phyloP scores from a whole-genome alignment of 257 asterid genomes.

The Solanum infundibuliforme region DNA sequence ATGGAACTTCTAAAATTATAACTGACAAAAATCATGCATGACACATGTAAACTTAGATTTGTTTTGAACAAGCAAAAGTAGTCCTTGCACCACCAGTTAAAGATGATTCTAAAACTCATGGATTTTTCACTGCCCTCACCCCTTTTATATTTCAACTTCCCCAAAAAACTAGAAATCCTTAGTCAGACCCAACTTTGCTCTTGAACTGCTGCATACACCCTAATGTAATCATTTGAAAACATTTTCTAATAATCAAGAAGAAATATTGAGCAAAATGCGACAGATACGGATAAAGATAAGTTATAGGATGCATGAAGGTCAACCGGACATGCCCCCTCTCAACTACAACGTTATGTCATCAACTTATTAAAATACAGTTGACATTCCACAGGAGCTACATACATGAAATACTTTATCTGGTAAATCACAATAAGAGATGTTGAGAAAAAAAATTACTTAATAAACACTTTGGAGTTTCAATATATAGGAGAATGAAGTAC shows the following conservation, averaged over 20 bases:
- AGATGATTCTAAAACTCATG: background rate
- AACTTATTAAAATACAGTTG: background rate
- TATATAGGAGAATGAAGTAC: slow-evolving; percentile 3
- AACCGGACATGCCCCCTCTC: background rate
- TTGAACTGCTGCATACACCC: background rate
- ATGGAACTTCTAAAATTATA: background rate
- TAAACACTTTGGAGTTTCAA: background rate
- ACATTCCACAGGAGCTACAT: background rate
- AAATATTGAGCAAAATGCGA: background rate
- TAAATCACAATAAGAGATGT: background rate
- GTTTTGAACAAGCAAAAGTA: background rate
- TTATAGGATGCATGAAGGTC: background rate
- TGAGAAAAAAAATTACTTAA: background rate
- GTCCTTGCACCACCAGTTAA: background rate
- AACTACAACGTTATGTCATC: background rate
- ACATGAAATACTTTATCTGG: background rate
- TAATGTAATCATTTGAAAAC: background rate
- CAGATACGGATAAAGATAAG: background rate
- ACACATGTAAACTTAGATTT: background rate
- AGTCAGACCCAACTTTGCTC: background rate
- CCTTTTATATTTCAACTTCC: background rate
- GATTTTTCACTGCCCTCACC: background rate
- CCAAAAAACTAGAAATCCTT: background rate
- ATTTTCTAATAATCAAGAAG: background rate
- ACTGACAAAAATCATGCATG: background rate